Base-by-base conservation (phyloP, 1,284 basidiomycete species). In the Ceratorhiza oryzae-sativae region DNA sequence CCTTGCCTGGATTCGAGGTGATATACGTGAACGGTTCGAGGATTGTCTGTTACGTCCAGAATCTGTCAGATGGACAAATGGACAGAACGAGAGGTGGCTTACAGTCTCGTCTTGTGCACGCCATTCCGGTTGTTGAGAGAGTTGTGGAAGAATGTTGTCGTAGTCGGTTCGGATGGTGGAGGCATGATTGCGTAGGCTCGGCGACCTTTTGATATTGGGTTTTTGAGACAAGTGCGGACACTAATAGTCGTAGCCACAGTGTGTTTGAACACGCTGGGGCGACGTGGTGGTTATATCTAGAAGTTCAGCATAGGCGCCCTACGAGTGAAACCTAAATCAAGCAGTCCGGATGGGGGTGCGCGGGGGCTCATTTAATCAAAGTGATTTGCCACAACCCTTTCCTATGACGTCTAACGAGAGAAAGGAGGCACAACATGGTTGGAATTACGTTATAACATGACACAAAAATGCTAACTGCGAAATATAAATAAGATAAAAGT, bases 21-120 rank as follows among this genome's bases (percentile, higher is more conserved):
- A 96, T 88, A 80, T 98, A 98, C 0, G 87, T 87, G 79, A 90
- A 99, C 0, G 97, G 96, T 79, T 99, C 97, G 1, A 96, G 84
- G 2, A 97, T 81, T n/a, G 88, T 86, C 86, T 88, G 58, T 68
- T 25, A n/a, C 32, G 34, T 61, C 34, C 51, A 23, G 73, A 45
- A 45, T 4, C n/a, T 46, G 46, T n/a, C 20, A 45, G 34, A 30
- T 42, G 51, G 8, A 25, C 10, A 25, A 48, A 42, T 34, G 30
- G 42, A 23, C 2, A 25, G n/a, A 13, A 25, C 6, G 20, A 49
- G 32, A 45, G 42, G 42, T 10, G 6, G 71, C 74, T 61, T 61
- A 79, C 79, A 59, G 71, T 30, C 76, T 80, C 79, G 74, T 79
- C 76, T 30, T 77, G 36, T 2, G 73, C 63, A 12, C 77, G 76